Percentiles rank a stretch among this genome's conserved stretches.
These are phyloP conservation scores for Penicillium alfredii DNA, from an alignment of 495 filamentous ascomycete genomes.

Conservation along the genomic window DNA sequence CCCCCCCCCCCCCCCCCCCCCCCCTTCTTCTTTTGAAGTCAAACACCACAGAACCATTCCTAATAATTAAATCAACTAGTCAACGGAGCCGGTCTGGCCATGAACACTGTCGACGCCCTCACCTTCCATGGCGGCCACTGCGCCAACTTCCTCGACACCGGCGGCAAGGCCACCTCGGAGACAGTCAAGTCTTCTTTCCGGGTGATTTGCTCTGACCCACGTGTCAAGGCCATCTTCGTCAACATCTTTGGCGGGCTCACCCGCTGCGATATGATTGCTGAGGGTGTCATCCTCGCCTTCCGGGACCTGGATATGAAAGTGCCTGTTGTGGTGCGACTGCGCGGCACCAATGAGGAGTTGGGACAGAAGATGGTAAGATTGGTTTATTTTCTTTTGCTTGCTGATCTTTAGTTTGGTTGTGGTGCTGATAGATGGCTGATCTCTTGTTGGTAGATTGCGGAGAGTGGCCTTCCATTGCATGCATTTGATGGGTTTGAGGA, in stretches of 20 bases:
- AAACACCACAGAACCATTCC: too few relatives aligned
- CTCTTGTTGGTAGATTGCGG: conserved; percentile 48
- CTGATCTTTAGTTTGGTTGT: background rate
- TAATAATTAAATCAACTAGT: conserved; percentile 36
- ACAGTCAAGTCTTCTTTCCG: conserved; percentile 74
- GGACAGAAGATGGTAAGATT: conserved; percentile 63
- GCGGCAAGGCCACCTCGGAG: conserved; percentile 81
- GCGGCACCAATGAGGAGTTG: conserved; percentile 74
- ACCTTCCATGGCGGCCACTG: conserved; percentile 56
- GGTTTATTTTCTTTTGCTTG: background rate
- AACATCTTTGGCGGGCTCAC: conserved; percentile 91
- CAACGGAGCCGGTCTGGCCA: conserved; percentile 85
- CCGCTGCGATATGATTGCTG: conserved; percentile 81
- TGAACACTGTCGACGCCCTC: conserved; percentile 86
- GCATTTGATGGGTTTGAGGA: conserved; percentile 80
- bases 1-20: too few relatives aligned
- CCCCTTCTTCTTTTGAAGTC: too few relatives aligned
- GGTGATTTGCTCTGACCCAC: conserved; percentile 60
- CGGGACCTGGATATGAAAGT: conserved; percentile 60
- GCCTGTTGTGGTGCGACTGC: conserved; percentile 76
- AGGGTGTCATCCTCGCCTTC: conserved; percentile 74
- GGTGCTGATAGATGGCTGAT: conserved; percentile 17
- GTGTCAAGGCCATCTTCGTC: conserved; percentile 73
- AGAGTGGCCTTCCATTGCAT: conserved; percentile 65
- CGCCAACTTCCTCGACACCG: conserved; percentile 85